Evolutionary conservation across 352 stramenopile species (phyloP), one percentile per base, ranked within the genome.

Genomic region (Pythium dissimile): DNA sequence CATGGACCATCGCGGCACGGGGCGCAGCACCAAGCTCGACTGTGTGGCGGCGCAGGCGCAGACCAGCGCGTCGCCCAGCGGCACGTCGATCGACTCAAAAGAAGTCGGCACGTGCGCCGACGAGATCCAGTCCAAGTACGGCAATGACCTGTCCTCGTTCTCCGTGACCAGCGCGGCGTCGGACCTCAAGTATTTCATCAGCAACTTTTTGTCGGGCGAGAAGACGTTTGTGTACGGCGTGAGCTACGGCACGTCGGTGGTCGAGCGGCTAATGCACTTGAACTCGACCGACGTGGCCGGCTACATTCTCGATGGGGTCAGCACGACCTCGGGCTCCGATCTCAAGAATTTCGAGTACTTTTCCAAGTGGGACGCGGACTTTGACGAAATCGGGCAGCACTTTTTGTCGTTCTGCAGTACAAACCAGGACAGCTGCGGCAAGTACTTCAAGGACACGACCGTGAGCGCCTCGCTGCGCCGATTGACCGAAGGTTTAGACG

Each of bases 181-280:
- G 2, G 76, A 86, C 47, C 28, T 86, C 9, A 60, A 34, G 13
- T 35, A 54, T 10, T 69, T 61, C 26, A 45, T 66, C 26, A 24
- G n/a, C 13, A 41, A 27, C 18, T 56, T 63, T 24, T 38, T 60
- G 13, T 47, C 32, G 2, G 27, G 27, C 10, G 41, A 64, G 32
- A 45, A 77, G 23, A 62, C 66, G 16, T 83, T 65, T 43, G 55
- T 86, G 5, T 83, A 86, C 34, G 77, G 74, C n/a, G 67, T 73
- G 21, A 84, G 76, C 64, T 86, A 86, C 56, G 76, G 76, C 37
- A 73, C 76, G 32, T 81, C 64, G 34, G 45, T 84, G 15, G 68
- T 75, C 2, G 72, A 84, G 46, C 67, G 77, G 0, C 50, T 78
- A 9, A 80, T 87, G 44, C 77, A 84, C 45, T 50, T 87, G 13